A percentile compares a stretch with the other conserved stretches of the same genome.
Evolutionary conservation across 169 alveolate genomes (phyloP).

Genomic region (Plasmodium billcollinsi): DNA sequence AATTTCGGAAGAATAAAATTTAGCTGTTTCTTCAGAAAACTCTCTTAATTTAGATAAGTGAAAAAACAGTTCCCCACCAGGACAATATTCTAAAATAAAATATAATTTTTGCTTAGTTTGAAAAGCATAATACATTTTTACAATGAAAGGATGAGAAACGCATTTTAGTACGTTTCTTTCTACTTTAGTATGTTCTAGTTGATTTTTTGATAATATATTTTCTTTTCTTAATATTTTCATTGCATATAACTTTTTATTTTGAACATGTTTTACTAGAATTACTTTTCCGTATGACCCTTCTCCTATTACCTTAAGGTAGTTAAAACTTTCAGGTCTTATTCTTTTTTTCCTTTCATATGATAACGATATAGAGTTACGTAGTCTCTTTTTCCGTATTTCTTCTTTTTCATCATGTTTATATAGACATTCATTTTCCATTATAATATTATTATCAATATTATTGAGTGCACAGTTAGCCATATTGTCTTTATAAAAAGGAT

Average conservation of each 20-base stretch:
- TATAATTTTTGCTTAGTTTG: slow-evolving; percentile 85
- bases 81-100: slow-evolving; percentile 87
- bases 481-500: slow-evolving; percentile 11
- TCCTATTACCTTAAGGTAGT: slow-evolving; percentile 91
- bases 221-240: slow-evolving; percentile 84
- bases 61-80: slow-evolving; percentile 89
- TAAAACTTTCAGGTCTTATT: slow-evolving; percentile 85
- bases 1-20: slow-evolving; percentile 85
- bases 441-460: background rate
- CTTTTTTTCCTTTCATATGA: slow-evolving; percentile 37
- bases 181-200: slow-evolving; percentile 80
- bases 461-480: background rate
- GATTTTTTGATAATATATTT: slow-evolving; percentile 80
- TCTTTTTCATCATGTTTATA: slow-evolving; percentile 53
- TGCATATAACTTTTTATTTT: slow-evolving; percentile 71
- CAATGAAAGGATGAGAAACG: slow-evolving; percentile 87
- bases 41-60: slow-evolving; percentile 77
- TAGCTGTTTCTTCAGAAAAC: slow-evolving; percentile 76
- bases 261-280: slow-evolving; percentile 76
- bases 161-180: slow-evolving; percentile 80
- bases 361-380: slow-evolving; percentile 28
- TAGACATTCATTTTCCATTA: slow-evolving; percentile 22
- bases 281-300: slow-evolving; percentile 96
- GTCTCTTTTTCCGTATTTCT: slow-evolving; percentile 9
- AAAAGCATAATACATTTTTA: slow-evolving; percentile 82